Base-by-base conservation (phyloP, 257 asterid species). In the Rhazya stricta region DNA sequence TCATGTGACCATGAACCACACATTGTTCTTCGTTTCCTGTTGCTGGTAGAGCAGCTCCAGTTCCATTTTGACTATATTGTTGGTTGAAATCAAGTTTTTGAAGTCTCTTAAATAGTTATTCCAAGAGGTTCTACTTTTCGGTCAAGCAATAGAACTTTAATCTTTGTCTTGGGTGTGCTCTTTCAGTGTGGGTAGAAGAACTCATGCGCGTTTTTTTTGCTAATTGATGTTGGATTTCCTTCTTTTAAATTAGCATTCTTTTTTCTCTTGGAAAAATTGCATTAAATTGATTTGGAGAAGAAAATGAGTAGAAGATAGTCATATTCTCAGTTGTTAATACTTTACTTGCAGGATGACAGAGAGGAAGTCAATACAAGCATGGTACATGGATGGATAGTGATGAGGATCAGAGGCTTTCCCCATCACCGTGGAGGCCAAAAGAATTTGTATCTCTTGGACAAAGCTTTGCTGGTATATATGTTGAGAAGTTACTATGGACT, bases 341-440 rank as follows among this genome's bases (percentile, higher is more conserved):
- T 68, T 77, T 42, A n/a, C 45, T 41, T 74, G 74, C 87, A 94
- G 98, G 98, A 86, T 81, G 77, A 69, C 13, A 79, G 89, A 77
- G 96, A 79, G 76, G 97, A 90, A 75, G 87, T 91, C 68, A n/a
- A 85, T 94, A 61, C 91, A 91, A 87, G 98, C 98, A 78, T 94
- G 98, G 98, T 94, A 91, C 84, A 91, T 94, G 98, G 97, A 94
- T 86, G 93, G 93, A 89, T 79, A 89, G 91, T 74, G 71, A 84
- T 77, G 94, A 83, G 85, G 98, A 91, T 82, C 98, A 94, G 88
- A 86, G 98, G 63, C 96, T 89, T n/a, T 78, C 98, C 97, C 48
- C 98, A 94, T 85, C 94, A 94, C 82, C 88, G 92, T 43, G 84
- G n/a, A n/a, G 86, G 53, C 97, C 98, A 15, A 84, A 86, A 80